Evolutionary conservation across 805 yeast species (phyloP).

Genomic region (Myxozyma kluyveri): DNA sequence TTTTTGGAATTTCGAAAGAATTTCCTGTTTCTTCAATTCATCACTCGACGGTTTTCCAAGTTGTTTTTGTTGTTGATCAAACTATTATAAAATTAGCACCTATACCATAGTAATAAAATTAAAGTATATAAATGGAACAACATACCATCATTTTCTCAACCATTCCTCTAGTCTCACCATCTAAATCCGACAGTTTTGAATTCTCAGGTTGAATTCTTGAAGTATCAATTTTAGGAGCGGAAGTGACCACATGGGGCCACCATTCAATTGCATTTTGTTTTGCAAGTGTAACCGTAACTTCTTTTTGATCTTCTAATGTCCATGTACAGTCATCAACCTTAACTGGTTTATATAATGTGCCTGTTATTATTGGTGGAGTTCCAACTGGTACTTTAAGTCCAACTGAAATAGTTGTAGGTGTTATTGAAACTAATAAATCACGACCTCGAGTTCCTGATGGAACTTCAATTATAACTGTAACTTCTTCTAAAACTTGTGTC

Average conservation of each 20-base stretch:
- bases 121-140: neutral
- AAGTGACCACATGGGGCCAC: conserved; percentile 48
- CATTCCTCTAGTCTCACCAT: conserved; percentile 43
- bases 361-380: conserved; percentile 33
- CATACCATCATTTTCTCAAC: conserved; percentile 48
- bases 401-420: conserved; percentile 32
- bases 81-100: conserved; percentile 15
- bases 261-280: conserved; percentile 42
- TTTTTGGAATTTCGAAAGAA: conserved; percentile 41
- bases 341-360: conserved; percentile 39
- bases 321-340: conserved; percentile 42
- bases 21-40: conserved; percentile 38
- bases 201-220: conserved; percentile 44
- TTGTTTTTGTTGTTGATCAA: conserved; percentile 45
- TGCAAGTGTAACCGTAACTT: conserved; percentile 40
- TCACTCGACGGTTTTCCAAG: conserved; percentile 42
- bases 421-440: conserved; percentile 36
- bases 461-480: conserved; percentile 40
- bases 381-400: conserved; percentile 27
- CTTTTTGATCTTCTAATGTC: conserved; percentile 43
- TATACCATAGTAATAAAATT: neutral
- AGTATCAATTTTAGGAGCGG: conserved; percentile 46
- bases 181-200: conserved; percentile 43
- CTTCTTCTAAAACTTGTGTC: conserved; percentile 45
- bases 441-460: conserved; percentile 40